Evolutionary conservation across 805 yeast species (phyloP), one percentile per base, ranked within the genome.

Genomic region (Lipomyces lipofer): DNA sequence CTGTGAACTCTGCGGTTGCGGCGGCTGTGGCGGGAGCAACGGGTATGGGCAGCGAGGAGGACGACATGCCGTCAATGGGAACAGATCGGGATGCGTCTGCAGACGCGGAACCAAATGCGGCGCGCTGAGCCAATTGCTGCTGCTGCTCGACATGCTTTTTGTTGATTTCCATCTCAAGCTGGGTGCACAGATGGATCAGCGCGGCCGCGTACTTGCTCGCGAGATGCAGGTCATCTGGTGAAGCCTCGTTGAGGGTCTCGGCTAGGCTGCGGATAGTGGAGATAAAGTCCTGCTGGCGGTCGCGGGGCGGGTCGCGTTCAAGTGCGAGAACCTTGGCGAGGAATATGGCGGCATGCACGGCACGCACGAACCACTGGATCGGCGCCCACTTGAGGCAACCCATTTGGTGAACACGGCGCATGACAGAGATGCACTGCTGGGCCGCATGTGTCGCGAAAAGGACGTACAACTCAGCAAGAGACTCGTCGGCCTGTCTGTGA

Each of bases 151-250:
- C 32, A 13, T 38, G 35, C 30, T 33, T 35, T 32, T 45, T 54
- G 25, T 17, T 32, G 17, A 57, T 44, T 36, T 52, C 57, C 15
- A 28, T 25, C 38, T 57, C 61, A 24, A 57, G 47, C 32, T 55
- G 60, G 28, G 49, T 51, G 21, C 49, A 49, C 32, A 57, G 22
- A 39, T 36, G 52, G 19, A 32, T 30, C 15, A 62, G 44, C 4
- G 62, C 45, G 15, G 45, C 51, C 13, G 64, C 62, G 40, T 58
- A 61, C 15, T 44, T 56, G 17, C n/a, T 45, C 67, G 95, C 85
- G 29, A 90, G 73, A 71, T 90, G 97, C 36, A 90, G 73, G 60
- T 88, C 95, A 70, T 90, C 97, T 0, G 96, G 96, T 1, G 95
- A 80, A 24, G 96, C 86, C 63, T 87, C 95, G 52, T 89, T 71